A percentile compares a stretch with the other conserved stretches of the same genome.
Conservation (phyloP, 2,329 filamentous ascomycete species). For the Fusarium poae region DNA sequence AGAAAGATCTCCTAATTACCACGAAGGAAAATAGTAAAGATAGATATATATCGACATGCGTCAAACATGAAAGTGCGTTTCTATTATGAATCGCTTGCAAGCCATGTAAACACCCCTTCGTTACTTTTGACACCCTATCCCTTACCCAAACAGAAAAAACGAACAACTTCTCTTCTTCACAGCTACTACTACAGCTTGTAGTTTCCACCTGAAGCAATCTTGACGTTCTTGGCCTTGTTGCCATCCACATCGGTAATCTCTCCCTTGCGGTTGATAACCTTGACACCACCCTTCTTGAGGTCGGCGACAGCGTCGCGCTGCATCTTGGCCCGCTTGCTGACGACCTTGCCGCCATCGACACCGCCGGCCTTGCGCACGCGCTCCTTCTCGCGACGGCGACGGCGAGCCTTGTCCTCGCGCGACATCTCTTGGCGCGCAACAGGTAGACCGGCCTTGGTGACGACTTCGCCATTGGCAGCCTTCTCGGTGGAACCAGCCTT, state of each 20-base stretch:
- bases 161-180: neutral
- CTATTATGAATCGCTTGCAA: slow-evolving; percentile 45
- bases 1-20: neutral
- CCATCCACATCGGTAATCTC: slow-evolving; percentile 87
- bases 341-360: slow-evolving; percentile 58
- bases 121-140: slow-evolving; percentile 24
- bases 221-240: slow-evolving; percentile 73
- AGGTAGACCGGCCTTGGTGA: slow-evolving; percentile 81
- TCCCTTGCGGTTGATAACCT: slow-evolving; percentile 91
- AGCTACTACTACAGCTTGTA: slow-evolving; percentile 72
- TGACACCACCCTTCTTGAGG: slow-evolving; percentile 87
- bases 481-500: slow-evolving; percentile 76
- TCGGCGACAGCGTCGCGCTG: slow-evolving; percentile 69
- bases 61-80: slow-evolving; percentile 40
- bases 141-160: slow-evolving; percentile 21
- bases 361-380: slow-evolving; percentile 77
- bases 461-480: slow-evolving; percentile 76
- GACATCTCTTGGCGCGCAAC: slow-evolving; percentile 87
- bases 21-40: slow-evolving; percentile 4
- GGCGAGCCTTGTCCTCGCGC: slow-evolving; percentile 83
- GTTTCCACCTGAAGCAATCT: slow-evolving; percentile 65
- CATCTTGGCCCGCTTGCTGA: slow-evolving; percentile 69
- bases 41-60: slow-evolving; percentile 29
- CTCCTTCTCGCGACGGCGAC: slow-evolving; percentile 87
- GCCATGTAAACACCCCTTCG: slow-evolving; percentile 32